These are phyloP conservation scores for Trichoderma breve DNA, from an alignment of 2,329 filamentous ascomycete species.

Conservation along the genomic window DNA sequence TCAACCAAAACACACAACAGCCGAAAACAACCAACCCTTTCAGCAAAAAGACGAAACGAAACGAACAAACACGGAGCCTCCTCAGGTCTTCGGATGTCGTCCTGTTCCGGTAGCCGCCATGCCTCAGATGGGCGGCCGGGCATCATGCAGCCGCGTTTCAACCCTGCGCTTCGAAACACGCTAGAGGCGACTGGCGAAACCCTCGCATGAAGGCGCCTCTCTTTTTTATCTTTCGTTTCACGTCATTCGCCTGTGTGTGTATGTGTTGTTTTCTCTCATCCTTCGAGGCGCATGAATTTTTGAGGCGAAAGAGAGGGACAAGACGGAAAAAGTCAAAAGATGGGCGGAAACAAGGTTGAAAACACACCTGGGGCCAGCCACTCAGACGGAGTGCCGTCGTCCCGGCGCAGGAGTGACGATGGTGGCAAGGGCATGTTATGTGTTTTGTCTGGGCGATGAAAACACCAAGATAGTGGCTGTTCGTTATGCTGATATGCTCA, in stretches of 20 bases:
- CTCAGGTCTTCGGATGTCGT: not conserved
- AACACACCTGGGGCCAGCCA: not conserved
- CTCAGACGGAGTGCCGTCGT: not conserved
- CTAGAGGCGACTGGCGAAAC: slow-evolving; percentile 35
- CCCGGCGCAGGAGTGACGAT: not conserved
- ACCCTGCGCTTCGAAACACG: slow-evolving; percentile 46
- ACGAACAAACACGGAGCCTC: not conserved
- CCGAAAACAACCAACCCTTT: not conserved
- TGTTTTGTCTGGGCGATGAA: not conserved
- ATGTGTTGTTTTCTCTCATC: not conserved
- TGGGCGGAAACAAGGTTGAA: not conserved
- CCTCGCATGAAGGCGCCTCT: not conserved
- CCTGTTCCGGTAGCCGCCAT: slow-evolving; percentile 3
- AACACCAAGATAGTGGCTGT: not conserved
- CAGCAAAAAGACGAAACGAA: not conserved
- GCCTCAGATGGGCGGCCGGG: slow-evolving; percentile 1
- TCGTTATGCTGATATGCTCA: not conserved
- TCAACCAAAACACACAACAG: not conserved
- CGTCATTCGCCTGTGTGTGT: not conserved
- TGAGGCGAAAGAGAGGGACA: not conserved
- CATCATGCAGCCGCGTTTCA: slow-evolving; percentile 16
- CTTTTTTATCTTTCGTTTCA: not conserved
- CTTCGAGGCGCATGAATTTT: not conserved
- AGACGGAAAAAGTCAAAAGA: not conserved
- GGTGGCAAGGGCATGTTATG: not conserved